Evolutionary conservation across 2,329 filamentous ascomycete genomes (phyloP), one percentile per base, ranked within the genome.

Genomic region (Phaeosphaeriaceae sp.): DNA sequence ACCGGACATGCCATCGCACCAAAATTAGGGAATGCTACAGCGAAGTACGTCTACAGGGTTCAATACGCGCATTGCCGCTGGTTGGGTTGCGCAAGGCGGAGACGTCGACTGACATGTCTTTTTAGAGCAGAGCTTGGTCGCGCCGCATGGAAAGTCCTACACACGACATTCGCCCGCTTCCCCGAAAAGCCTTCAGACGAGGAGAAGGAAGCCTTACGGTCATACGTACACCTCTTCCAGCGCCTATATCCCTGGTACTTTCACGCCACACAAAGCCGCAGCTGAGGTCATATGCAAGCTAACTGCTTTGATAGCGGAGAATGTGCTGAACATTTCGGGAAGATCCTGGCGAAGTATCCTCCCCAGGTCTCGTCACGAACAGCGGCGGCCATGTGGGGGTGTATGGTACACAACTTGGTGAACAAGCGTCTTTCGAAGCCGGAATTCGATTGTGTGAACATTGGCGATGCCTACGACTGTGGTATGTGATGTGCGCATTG

Each of bases 21-120:
- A 1, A 93, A 92, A 79, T 82, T 95, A 54, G 92, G 91, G 72
- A 95, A 95, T 78, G 91, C 90, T 60, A 95, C 92, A 7, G 82
- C 88, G 54, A 95, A 94, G 76, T 78, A 76, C 40, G 76, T 73
- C 32, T 52, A 58, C 55, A 58, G 59, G 62, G 44, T 46, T 55
- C 42, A 21, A 40, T 46, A 42, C 19, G 49, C 42, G 46, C 50
- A 32, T 17, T 49, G 26, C n/a, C 56, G 56, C 56, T 52, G 60
- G 54, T n/a, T 42, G 22, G 46, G 44, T 40, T 32, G 32, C 44
- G 44, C 44, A 49, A 21, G 10, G 22, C 17, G 28, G 43, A n/a
- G 44, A 59, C 24, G 48, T 42, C 56, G 59, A 61, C 70, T 73
- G 59, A 76, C 64, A 64, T 21, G 21, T 44, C 51, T 48, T 32